A percentile compares a stretch with the other conserved stretches of the same genome.
Evolutionary conservation across 148 eudicot genomes (phyloP).

Genomic region (Camellia japonica): DNA sequence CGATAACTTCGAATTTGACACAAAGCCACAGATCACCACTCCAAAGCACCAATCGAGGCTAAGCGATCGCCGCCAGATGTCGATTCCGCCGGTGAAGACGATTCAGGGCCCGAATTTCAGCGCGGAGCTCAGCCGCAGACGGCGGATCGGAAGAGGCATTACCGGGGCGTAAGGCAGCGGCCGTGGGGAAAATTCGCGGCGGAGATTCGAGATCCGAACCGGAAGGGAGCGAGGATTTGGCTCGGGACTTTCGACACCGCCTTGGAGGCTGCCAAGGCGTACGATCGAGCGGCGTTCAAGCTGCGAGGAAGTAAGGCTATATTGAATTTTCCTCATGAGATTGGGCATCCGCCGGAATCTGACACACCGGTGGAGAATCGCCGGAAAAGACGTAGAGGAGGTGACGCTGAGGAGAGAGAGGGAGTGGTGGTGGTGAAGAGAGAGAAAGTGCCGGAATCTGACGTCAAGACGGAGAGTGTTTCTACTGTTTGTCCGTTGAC

Average conservation of each 20-base stretch:
- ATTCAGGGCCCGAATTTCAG: not conserved
- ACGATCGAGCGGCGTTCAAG: constrained; percentile 33
- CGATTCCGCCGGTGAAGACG: not conserved
- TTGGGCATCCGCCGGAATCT: not conserved
- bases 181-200: constrained; percentile 42
- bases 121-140: not conserved
- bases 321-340: constrained; percentile 30
- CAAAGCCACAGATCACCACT: not conserved
- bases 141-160: constrained; percentile 10
- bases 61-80: constrained; percentile 14
- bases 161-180: constrained; percentile 29
- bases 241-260: constrained; percentile 34
- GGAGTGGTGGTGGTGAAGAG: constrained; percentile 6
- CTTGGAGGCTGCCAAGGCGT: constrained; percentile 34
- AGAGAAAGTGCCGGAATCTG: constrained; percentile 7
- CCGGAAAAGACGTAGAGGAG: constrained; percentile 20
- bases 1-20: not conserved
- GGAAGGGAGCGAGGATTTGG: constrained; percentile 31
- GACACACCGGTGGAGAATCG: not conserved
- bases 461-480: not conserved
- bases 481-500: constrained; percentile 29
- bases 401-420: not conserved
- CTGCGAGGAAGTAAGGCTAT: constrained; percentile 32
- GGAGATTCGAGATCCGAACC: constrained; percentile 31
- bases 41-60: constrained; percentile 9